Percentiles rank a stretch among this genome's conserved stretches.
Conservation (phyloP, 2,329 filamentous ascomycete genomes). For the Hymenoscyphus fraxineus region DNA sequence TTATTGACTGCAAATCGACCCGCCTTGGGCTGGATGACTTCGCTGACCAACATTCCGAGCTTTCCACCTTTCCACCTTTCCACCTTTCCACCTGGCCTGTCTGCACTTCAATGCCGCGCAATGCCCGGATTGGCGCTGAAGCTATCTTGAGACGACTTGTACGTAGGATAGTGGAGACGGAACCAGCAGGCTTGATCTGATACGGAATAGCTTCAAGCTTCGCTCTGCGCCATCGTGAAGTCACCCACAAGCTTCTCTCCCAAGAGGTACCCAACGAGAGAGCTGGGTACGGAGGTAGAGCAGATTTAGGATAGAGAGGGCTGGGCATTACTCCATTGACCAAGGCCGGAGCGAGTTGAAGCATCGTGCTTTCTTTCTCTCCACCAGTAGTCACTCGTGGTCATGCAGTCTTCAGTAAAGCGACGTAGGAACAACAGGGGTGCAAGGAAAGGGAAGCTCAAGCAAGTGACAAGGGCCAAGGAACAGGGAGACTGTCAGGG, state of each 20-base stretch:
- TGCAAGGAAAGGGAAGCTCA: conserved; percentile 11
- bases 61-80: conserved; percentile 12
- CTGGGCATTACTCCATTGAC: background rate
- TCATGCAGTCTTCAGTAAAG: background rate
- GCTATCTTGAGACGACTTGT: conserved; percentile 21
- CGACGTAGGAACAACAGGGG: background rate
- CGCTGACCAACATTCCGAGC: conserved; percentile 23
- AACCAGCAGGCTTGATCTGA: conserved; percentile 20
- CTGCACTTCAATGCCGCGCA: conserved; percentile 13
- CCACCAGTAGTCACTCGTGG: background rate
- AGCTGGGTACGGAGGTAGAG: background rate
- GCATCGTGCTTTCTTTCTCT: background rate
- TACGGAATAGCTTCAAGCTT: conserved; percentile 17
- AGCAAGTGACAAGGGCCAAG: conserved; percentile 1
- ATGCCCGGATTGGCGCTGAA: conserved; percentile 18
- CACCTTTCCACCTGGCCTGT: conserved; percentile 14
- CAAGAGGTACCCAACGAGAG: background rate
- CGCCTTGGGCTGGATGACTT: conserved; percentile 18
- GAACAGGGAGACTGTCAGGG: background rate
- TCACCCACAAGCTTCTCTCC: background rate
- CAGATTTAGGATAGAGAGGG: background rate
- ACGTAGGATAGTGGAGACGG: conserved; percentile 14
- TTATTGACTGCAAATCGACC: background rate
- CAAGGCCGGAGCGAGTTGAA: conserved; percentile 1
- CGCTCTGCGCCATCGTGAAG: conserved; percentile 6